Evolutionary conservation across 2,329 filamentous ascomycete species (phyloP), one percentile per base, ranked within the genome.

Genomic region (Shiraia sp.): DNA sequence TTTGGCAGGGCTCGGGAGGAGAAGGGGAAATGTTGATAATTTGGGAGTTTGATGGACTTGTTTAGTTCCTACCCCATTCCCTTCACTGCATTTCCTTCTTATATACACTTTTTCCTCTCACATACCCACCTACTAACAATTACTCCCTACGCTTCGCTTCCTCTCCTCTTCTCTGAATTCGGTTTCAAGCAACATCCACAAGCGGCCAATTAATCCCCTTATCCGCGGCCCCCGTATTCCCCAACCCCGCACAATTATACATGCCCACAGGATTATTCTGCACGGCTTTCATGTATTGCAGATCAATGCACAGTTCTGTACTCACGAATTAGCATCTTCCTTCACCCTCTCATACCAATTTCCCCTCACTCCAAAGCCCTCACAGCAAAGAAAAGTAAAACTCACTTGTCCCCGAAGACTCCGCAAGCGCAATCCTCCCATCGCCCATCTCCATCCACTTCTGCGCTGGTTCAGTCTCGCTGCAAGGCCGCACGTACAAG

Each of bases 201-300:
- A 63, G 41, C n/a, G 61, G 63, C 63, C 63, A 66, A 32, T 66
- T 66, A 17, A 66, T 62, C 1, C 63, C 63, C 47, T 66, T 66
- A 32, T 66, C 63, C 36, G 49, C 52, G 3, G 61, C 63, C 4
- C 63, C 63, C 1, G 49, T 51, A 26, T 66, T 66, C 1, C 52
- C 53, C 25, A 66, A 29, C 2, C 60, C 63, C 3, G 60, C 60
- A 38, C 63, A 66, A 15, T 45, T 45, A 35, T 66, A 66, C 36
- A 65, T n/a, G 1, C 61, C 63, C 1, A 66, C 61, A 4, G 63
- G 60, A 31, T 65, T 65, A 30, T 64, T 65, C 40, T 50, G 43
- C 28, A 51, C 59, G 7, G 63, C 63, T 6, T 47, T 39, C 36
- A 66, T 43, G 34, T 64, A 66, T 39, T 66, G 63, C 4, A 66